Evolutionary conservation across 768 basidiomycete species (phyloP), one percentile per base, ranked within the genome.

Genomic region (Suillus sp.): DNA sequence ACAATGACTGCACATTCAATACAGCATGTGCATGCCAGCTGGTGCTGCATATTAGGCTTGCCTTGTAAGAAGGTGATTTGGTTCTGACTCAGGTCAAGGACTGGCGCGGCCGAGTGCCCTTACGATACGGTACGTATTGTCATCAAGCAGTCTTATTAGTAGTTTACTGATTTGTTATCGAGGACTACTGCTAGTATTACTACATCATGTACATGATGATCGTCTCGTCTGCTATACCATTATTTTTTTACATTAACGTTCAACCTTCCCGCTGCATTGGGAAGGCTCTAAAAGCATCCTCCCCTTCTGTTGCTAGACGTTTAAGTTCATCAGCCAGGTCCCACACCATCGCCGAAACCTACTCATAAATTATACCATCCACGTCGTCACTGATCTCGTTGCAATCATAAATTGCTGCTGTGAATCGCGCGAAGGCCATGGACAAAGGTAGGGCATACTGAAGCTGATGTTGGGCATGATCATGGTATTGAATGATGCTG

Each of bases 321-420:
- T 22, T 11, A 22, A 22, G 13, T 47, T 47, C n/a, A 47, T 22
- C n/a, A 47, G 45, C 22, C 45, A 47, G 13, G 22, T 14, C 45
- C 13, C 13, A 25, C 22, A 25, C 2, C 22, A 25, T 45, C 10
- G 11, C 13, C 13, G 1, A 2, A 22, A 47, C 22, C 2, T 14
- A 13, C 45, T 47, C 22, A 25, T 6, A 25, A 6, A 0, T 3
- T 14, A 14, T 0, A 45, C 5, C 45, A 47, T 47, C 22, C 11
- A 22, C 22, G 2, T 47, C 13, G 14, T 47, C 47, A 7, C 6
- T 14, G 6, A 0, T 0, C 6, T 5, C 1, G 2, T 5, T 0
- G 25, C 22, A 47, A 2, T 5, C 4, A 25, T 22, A 10, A 3
- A 10, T 4, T 47, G 13, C 48, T 27, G 3, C 48, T 27, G 4